These are phyloP conservation scores for Neonectria faginata DNA, from an alignment of 2,329 filamentous ascomycete genomes.

Conservation along the genomic window DNA sequence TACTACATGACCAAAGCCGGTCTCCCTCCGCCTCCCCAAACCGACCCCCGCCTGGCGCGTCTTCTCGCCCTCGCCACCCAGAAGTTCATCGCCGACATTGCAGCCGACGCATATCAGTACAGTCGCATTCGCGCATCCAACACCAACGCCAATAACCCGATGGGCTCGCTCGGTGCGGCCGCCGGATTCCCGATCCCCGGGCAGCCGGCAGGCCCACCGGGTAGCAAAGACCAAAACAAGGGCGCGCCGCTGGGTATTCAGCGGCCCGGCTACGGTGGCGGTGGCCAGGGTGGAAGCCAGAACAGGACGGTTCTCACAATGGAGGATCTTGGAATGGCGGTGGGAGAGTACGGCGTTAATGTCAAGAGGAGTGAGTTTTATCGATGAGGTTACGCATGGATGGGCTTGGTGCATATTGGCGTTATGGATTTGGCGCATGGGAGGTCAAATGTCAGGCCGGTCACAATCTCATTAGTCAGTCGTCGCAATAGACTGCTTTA, in stretches of 20 bases:
- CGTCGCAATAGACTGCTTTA: conserved; percentile 30
- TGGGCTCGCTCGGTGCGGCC: conserved; percentile 84
- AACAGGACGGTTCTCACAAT: conserved; percentile 96
- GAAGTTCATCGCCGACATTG: conserved; percentile 98
- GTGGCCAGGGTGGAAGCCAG: conserved; percentile 87
- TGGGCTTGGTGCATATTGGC: conserved; percentile 22
- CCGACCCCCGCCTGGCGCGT: conserved; percentile 88
- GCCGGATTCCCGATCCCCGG: conserved; percentile 76
- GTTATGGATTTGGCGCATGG: conserved; percentile 39
- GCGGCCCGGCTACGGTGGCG: conserved; percentile 84
- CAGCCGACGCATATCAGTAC: conserved; percentile 98
- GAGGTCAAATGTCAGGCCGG: conserved; percentile 37
- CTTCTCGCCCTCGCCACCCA: conserved; percentile 97
- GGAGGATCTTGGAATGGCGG: conserved; percentile 98
- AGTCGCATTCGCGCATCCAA: conserved; percentile 93
- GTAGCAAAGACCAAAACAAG: conserved; percentile 68
- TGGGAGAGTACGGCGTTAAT: conserved; percentile 97
- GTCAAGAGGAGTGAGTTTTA: conserved; percentile 99
- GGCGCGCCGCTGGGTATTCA: conserved; percentile 77
- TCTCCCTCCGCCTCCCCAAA: conserved; percentile 90
- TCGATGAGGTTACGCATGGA: conserved; percentile 62
- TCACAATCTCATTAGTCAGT: conserved; percentile 19
- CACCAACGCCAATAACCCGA: conserved; percentile 86
- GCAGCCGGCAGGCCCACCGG: conserved; percentile 68
- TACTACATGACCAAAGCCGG: conserved; percentile 98